Conservation (phyloP, 2,329 filamentous ascomycete genomes). For the Tolypocladium sp. region DNA sequence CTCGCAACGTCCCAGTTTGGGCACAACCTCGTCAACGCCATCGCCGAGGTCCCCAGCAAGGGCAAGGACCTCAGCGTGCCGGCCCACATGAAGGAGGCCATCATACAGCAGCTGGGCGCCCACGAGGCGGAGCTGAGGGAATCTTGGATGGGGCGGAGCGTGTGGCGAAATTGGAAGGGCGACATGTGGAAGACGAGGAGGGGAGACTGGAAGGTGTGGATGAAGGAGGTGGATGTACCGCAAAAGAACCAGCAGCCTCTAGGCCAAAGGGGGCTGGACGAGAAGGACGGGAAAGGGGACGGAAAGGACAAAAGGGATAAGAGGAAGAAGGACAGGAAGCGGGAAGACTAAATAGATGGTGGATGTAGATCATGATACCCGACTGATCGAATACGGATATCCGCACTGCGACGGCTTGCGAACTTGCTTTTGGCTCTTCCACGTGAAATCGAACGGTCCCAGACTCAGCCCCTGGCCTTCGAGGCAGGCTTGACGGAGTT, state of each 20-base stretch:
- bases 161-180: slow-evolving; percentile 50
- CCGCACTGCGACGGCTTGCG: not conserved
- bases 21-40: slow-evolving; percentile 40
- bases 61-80: slow-evolving; percentile 39
- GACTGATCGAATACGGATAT: not conserved
- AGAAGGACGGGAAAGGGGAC: not conserved
- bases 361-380: not conserved
- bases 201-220: slow-evolving; percentile 48
- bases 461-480: not conserved
- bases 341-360: not conserved
- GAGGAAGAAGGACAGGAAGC: slow-evolving; percentile 1
- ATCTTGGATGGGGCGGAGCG: slow-evolving; percentile 44
- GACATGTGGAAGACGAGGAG: slow-evolving; percentile 46
- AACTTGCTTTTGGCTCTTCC: not conserved
- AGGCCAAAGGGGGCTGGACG: not conserved
- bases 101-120: slow-evolving; percentile 39
- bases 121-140: slow-evolving; percentile 41
- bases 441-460: not conserved
- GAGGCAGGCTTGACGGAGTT: too few species aligned
- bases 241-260: slow-evolving; percentile 5
- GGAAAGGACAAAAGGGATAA: not conserved
- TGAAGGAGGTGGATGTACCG: slow-evolving; percentile 33
- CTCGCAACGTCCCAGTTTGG: slow-evolving; percentile 42
- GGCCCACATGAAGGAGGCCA: slow-evolving; percentile 47
- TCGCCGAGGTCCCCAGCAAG: slow-evolving; percentile 40